Evolutionary conservation across 176 grass and related monocot species (phyloP), one percentile per base, ranked within the genome.

Genomic region (Eremochloa ophiuroides): DNA sequence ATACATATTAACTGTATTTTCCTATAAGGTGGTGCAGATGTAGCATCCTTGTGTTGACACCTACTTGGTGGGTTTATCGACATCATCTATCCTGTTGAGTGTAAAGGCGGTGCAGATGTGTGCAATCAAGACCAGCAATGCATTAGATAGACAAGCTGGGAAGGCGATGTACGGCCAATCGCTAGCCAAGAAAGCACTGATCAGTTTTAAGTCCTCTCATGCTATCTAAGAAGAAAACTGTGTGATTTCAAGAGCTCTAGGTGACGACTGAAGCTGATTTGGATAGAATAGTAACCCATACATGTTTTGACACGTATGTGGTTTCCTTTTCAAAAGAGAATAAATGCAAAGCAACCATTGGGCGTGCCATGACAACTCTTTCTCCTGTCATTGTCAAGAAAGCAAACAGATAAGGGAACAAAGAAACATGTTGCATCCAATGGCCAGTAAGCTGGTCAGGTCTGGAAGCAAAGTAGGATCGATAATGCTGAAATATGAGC

Each of bases 351-450:
- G 67, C 71, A 28, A 69, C 17, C 80, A 72, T 47, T 59, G 17
- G 63, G 29, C 17, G 28, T 64, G 64, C 60, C 34, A 69, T 62
- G 62, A 44, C 41, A 63, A 43, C 33, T 81, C 71, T 51, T 79
- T 80, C 1, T 4, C 59, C 26, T 25, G 72, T 76, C 71, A 7
- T 41, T 51, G 42, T 71, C 63, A 76, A 76, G 56, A 89, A 89
- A 81, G 87, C 64, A 56, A 85, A 71, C 80, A 76, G 63, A 64
- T 81, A 75, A 89, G 71, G 38, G 35, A 77, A 58, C 71, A 71
- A 81, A 65, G 71, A 80, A 81, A 71, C 68, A 44, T 70, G 71
- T 53, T 75, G 71, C 77, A 65, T 74, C 64, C 78, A 81, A 63
- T 85, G 11, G 55, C 42, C 38, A 23, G 62, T 75, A 43, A 84